Evolutionary conservation across 164 flowering plant species (phyloP), one percentile per base, ranked within the genome.

Genomic region (Chimonanthus praecox): DNA sequence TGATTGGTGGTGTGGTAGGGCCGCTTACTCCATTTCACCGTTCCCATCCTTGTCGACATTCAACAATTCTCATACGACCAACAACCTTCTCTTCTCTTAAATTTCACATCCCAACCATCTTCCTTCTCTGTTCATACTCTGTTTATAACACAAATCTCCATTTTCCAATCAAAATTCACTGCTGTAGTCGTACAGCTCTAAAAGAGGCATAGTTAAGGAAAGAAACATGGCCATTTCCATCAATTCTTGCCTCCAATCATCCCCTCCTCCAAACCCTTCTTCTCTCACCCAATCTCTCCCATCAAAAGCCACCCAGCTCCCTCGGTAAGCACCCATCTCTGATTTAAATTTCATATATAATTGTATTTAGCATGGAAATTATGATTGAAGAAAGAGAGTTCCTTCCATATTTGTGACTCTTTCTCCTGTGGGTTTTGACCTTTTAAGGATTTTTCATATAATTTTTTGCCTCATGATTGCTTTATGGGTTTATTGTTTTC

Each of bases 141-240:
- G 16, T 54, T 5, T 49, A 54, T 33, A 54, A 54, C 16, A 54
- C 10, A 54, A 54, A 54, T 13, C 60, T 11, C 11, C n/a, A 3
- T n/a, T 54, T n/a, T 11, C 60, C 60, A 54, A 54, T n/a, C 60
- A 4, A 54, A 9, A 10, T 9, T 54, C 60, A 33, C 33, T 33
- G 33, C 33, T 33, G 33, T 33, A 33, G 33, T 33, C 33, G 33
- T 0, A 33, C 33, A 33, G 33, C 33, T 33, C 60, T n/a, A 54
- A 54, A n/a, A 54, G 60, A 54, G 60, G 16, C 16, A 54, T 2
- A 0, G 33, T 33, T 33, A 13, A 54, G 58, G 58, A 51, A 51
- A 51, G 58, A 1, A 8, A 43, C 44, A 68, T 68, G 70, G 70
- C 54, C 21, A 68, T 47, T 68, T 68, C 70, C 58, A 47, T 68